A percentile compares a stretch with the other conserved stretches of the same genome.
Conservation (phyloP, 1,139 yeast species). For the Blastobotrys ciferrii region DNA sequence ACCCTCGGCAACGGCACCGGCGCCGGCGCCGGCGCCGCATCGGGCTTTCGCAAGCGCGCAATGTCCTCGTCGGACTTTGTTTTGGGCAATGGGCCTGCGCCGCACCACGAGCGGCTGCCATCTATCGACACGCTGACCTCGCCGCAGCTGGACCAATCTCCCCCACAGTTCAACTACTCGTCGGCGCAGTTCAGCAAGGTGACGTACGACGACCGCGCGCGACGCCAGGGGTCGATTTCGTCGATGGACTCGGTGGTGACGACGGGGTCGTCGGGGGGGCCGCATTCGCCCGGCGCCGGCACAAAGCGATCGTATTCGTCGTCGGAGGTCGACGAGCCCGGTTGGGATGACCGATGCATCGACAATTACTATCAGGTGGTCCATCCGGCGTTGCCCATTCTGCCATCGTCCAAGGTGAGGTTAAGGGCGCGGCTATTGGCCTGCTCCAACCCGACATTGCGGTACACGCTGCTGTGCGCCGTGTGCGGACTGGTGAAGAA, state of each 20-base stretch:
- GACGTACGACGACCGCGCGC: constrained; percentile 5
- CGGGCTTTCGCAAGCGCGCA: constrained; percentile 7
- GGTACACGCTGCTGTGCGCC: constrained; percentile 26
- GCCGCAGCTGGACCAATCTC: constrained; percentile 16
- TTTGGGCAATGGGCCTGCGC: background rate
- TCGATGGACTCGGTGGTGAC: constrained; percentile 21
- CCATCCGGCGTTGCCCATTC: constrained; percentile 42
- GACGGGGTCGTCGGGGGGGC: constrained; percentile 4
- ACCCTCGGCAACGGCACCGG: no score
- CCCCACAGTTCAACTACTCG: constrained; percentile 2
- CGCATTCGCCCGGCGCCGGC: constrained; percentile 5
- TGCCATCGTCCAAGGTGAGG: constrained; percentile 37
- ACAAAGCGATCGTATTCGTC: constrained; percentile 12
- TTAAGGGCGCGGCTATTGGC: constrained; percentile 33
- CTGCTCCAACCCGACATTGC: constrained; percentile 26
- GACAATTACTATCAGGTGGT: constrained; percentile 40
- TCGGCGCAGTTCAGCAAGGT: constrained; percentile 15
- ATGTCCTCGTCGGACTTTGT: constrained; percentile 10
- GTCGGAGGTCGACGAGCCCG: constrained; percentile 21
- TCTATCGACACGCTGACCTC: constrained; percentile 29
- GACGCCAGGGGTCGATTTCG: constrained; percentile 21
- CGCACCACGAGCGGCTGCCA: constrained; percentile 27
- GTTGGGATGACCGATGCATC: constrained; percentile 37
- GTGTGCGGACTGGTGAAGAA: constrained; percentile 25
- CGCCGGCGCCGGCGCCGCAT: background rate